Base-by-base conservation (phyloP, 2,329 filamentous ascomycete genomes). In the Lachnellula subtilissima region DNA sequence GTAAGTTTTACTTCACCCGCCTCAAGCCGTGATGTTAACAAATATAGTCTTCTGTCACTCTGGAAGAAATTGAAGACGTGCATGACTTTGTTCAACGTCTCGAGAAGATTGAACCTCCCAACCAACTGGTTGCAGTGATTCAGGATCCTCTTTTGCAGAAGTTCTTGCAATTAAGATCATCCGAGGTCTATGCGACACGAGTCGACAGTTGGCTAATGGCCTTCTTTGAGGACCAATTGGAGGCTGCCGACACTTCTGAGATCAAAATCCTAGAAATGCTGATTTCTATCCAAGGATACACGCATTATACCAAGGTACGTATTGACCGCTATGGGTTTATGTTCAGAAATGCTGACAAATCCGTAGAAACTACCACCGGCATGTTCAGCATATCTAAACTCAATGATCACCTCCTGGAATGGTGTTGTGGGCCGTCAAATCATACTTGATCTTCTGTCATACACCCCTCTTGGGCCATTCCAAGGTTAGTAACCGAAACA, bases 91-190 rank as follows among this genome's bases (percentile, higher is more conserved):
- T 91, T 5, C 80, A 82, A 46, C 87, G 82, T 55, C 72, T 96
- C 8, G 89, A 95, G 63, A 88, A 80, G 62, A 85, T 96, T 25
- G 88, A 94, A 70, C 74, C 91, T 42, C 91, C 91, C 0, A 91
- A 88, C 60, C 91, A 96, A 71, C 77, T 95, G 2, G 84, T 91
- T 42, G 88, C 91, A 5, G 84, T 89, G 4, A 75, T 95, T 14
- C 82, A 81, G 2, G 88, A 95, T 66, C 87, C 87, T 3, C 75
- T 95, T 32, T 79, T 93, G 1, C 89, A 93, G 69, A 94, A 93
- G 67, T 76, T 93, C 23, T 74, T 90, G 36, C 73, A 88, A n/a
- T 73, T 89, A 32, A 79, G 82, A 50, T 81, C 85, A 1, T 78
- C 81, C 37, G 72, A 75, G 15, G 75, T 78, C 49, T 76, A 76